These are phyloP conservation scores for Fraxinus platypoda DNA, from an alignment of 305 asterid species.

Conservation along the genomic window DNA sequence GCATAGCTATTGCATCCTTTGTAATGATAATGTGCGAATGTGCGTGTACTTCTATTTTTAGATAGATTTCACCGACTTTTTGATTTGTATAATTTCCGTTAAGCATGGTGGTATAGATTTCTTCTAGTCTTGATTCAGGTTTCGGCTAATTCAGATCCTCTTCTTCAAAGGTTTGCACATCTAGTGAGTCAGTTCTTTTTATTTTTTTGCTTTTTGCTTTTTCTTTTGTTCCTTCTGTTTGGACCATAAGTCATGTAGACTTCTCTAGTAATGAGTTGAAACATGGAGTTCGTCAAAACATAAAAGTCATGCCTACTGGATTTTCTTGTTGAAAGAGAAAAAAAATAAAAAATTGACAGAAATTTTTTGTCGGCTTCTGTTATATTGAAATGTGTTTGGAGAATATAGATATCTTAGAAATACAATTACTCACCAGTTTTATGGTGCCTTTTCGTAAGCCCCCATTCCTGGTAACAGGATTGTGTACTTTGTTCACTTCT, in stretches of 20 bases:
- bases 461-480: constrained; percentile 1
- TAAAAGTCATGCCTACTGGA: not conserved
- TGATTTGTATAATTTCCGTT: not conserved
- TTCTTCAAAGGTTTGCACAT: not conserved
- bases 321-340: not conserved
- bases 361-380: not conserved
- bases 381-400: not conserved
- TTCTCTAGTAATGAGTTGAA: not conserved
- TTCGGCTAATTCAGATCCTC: not conserved
- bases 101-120: not conserved
- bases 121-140: not conserved
- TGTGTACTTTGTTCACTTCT: not conserved
- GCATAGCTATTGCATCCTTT: not conserved
- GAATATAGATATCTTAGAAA: not conserved
- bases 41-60: not conserved
- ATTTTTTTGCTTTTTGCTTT: not conserved
- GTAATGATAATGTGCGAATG: not conserved
- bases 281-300: not conserved
- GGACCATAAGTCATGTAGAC: not conserved
- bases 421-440: not conserved
- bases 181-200: not conserved
- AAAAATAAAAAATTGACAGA: not conserved
- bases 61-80: not conserved
- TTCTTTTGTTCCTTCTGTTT: not conserved
- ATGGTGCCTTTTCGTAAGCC: not conserved